Evolutionary conservation across 441 rosid genomes (phyloP), one percentile per base, ranked within the genome.

Genomic region (Croton setiger): DNA sequence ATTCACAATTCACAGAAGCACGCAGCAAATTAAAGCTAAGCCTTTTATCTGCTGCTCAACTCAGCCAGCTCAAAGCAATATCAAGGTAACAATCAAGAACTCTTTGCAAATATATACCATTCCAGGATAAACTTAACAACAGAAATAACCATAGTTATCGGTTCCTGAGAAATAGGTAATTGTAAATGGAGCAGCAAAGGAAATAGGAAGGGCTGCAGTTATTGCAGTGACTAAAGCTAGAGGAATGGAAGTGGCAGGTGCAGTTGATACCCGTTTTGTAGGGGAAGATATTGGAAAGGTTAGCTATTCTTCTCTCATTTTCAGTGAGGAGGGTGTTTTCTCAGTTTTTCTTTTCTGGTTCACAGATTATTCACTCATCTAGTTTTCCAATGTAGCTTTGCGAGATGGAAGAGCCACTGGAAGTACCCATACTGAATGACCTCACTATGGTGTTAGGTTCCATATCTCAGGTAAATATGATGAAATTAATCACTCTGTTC

Each of bases 211-310:
- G 72, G 98, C 98, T 1, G 98, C 96, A 8, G 92, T 85, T n/a
- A 63, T 82, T 63, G 92, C 94, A 64, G 86, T 92, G 45, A 88
- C 86, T 35, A 92, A 78, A 74, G 95, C 96, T 62, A 79, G 96
- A 80, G 98, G 98, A 48, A 85, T 93, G 97, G 96, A 93, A 78
- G 80, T 93, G 17, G 96, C 96, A 49, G 97, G 97, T 60, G 98
- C 97, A 4, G 90, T 93, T 13, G 98, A 93, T 74, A 75, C 88
- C 67, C 92, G 66, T 70, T 81, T 83, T 63, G 81, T 87, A 6
- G 97, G 98, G 51, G 91, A 93, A 73, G 96, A 93, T 72, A 78
- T 87, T 53, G 96, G 97, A 75, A 77, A 81, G 94, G 98, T 90
- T 66, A 14, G 39, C 39, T 53, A 21, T 21, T 44, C 20, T 49